Percentiles rank a stretch among this genome's conserved stretches.
Evolutionary conservation across 768 basidiomycete genomes (phyloP).

Genomic region (Lactarius psammicola): DNA sequence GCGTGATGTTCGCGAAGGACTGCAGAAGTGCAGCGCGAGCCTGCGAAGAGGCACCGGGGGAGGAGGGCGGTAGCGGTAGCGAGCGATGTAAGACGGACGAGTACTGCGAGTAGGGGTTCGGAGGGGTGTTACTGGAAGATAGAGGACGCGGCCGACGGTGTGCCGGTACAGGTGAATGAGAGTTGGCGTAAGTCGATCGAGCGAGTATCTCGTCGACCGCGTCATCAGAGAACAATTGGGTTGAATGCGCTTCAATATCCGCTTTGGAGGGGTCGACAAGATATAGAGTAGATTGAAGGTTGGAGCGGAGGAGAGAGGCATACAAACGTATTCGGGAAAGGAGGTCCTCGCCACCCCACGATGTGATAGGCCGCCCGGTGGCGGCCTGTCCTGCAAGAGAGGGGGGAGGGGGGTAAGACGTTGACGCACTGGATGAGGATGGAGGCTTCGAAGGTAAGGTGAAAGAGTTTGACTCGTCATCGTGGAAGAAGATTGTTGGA

Average conservation of each 20-base stretch:
- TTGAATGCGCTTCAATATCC: slow-evolving; percentile 92
- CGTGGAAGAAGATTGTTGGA: slow-evolving; percentile 92
- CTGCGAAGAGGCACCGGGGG: slow-evolving; percentile 58
- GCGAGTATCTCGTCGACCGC: slow-evolving; percentile 86
- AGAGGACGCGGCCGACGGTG: slow-evolving; percentile 75
- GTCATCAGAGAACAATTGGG: slow-evolving; percentile 77
- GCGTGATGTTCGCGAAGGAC: slow-evolving; percentile 91
- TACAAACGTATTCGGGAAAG: slow-evolving; percentile 73
- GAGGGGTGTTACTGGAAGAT: slow-evolving; percentile 36
- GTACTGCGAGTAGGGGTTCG: slow-evolving; percentile 60
- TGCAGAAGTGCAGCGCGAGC: slow-evolving; percentile 83
- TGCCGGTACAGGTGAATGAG: slow-evolving; percentile 79
- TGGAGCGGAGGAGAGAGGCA: slow-evolving; percentile 80
- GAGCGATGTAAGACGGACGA: slow-evolving; percentile 82
- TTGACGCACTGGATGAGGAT: slow-evolving; percentile 39
- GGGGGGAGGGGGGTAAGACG: slow-evolving; percentile 62
- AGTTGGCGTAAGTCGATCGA: slow-evolving; percentile 72
- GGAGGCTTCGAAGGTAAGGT: slow-evolving; percentile 48
- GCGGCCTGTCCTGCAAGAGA: slow-evolving; percentile 47
- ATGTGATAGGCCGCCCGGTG: slow-evolving; percentile 41
- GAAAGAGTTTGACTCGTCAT: slow-evolving; percentile 89
- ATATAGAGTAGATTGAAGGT: slow-evolving; percentile 80
- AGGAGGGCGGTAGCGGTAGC: slow-evolving; percentile 52
- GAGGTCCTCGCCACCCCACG: slow-evolving; percentile 89
- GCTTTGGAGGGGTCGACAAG: slow-evolving; percentile 88